Evolutionary conservation across 1,284 basidiomycete species (phyloP).

Genomic region (Fomitopsis schrenkii): DNA sequence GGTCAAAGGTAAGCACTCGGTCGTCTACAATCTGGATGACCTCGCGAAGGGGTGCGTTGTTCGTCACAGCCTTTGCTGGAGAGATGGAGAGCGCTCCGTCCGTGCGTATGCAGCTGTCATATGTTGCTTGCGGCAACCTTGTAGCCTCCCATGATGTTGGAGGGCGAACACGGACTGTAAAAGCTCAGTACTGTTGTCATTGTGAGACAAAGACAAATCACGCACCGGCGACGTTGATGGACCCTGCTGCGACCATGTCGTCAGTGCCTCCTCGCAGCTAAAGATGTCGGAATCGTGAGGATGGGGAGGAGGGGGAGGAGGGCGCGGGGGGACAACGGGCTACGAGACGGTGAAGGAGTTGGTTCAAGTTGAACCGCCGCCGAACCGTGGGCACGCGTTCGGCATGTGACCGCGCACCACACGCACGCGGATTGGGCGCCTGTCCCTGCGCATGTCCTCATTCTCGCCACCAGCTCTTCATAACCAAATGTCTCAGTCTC

Average conservation of each 20-base stretch:
- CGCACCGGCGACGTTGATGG: slow-evolving; percentile 82
- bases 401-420: slow-evolving; percentile 20
- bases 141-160: slow-evolving; percentile 81
- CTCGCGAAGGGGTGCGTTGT: slow-evolving; percentile 59
- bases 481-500: slow-evolving; percentile 28
- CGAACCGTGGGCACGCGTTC: slow-evolving; percentile 15
- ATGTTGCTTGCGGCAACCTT: slow-evolving; percentile 69
- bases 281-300: not conserved
- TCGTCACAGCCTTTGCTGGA: slow-evolving; percentile 47
- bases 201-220: slow-evolving; percentile 11
- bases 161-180: slow-evolving; percentile 84
- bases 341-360: not conserved
- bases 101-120: slow-evolving; percentile 68
- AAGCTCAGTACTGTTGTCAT: slow-evolving; percentile 7
- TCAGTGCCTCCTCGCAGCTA: not conserved
- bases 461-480: not conserved
- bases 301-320: not conserved
- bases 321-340: not conserved
- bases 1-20: slow-evolving; percentile 92
- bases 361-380: not conserved
- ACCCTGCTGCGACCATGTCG: slow-evolving; percentile 75
- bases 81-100: slow-evolving; percentile 74
- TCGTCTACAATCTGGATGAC: slow-evolving; percentile 80
- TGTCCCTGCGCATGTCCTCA: not conserved
- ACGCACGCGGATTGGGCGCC: not conserved